These are phyloP conservation scores for Staphylotrichum tortipilum DNA, from an alignment of 495 filamentous ascomycete species.

Conservation along the genomic window DNA sequence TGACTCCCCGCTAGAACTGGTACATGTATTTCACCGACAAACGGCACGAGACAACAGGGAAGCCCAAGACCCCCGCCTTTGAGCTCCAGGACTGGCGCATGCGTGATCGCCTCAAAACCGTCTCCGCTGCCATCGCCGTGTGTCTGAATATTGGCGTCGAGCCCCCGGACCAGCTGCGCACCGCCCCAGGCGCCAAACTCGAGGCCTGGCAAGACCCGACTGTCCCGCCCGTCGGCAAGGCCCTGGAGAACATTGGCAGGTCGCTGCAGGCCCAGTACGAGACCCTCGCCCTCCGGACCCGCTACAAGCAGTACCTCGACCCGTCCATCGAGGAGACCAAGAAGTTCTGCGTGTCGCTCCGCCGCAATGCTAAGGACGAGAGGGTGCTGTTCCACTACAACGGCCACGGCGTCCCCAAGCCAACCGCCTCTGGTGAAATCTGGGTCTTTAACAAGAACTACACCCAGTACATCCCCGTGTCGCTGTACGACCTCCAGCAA, in stretches of 20 bases:
- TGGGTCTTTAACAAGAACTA: conserved; percentile 99
- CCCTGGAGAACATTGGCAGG: conserved; percentile 91
- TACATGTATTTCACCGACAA: conserved; percentile 99
- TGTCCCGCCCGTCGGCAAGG: conserved; percentile 66
- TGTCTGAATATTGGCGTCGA: conserved; percentile 98
- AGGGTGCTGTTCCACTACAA: conserved; percentile 96
- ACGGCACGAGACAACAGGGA: conserved; percentile 90
- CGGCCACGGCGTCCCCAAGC: conserved; percentile 94
- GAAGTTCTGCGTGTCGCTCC: conserved; percentile 82
- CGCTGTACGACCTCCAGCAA: conserved; percentile 86
- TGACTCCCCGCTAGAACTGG: conserved; percentile 54
- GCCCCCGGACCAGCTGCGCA: conserved; percentile 89
- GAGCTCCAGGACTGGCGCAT: conserved; percentile 89
- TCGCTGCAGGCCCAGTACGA: conserved; percentile 92
- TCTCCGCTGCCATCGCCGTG: conserved; percentile 85
- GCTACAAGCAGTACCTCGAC: conserved; percentile 94
- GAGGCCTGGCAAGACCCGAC: conserved; percentile 97
- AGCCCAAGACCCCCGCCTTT: conserved; percentile 55
- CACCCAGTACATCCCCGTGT: conserved; percentile 97
- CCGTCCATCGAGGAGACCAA: conserved; percentile 95
- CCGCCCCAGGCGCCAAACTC: conserved; percentile 80
- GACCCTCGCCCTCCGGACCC: conserved; percentile 81
- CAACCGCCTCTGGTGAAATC: conserved; percentile 91
- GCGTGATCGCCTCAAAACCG: conserved; percentile 92
- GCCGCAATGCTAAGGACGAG: conserved; percentile 90